Conservation (phyloP, 169 alveolate species). For the Cryptosporidium sp. region DNA sequence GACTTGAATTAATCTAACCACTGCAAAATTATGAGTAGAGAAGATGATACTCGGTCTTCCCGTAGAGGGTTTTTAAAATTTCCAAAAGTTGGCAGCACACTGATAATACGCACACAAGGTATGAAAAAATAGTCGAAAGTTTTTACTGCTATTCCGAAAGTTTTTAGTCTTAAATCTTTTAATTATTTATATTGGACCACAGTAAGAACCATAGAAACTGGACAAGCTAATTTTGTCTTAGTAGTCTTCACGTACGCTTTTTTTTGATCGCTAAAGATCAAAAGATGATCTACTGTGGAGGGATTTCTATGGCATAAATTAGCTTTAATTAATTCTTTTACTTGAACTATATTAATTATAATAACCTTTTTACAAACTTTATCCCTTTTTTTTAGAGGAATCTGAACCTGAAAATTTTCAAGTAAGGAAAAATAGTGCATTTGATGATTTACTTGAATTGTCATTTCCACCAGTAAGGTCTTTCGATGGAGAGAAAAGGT, state of each 20-base stretch:
- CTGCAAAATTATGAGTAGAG: background rate
- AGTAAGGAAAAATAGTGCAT: background rate
- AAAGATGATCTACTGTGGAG: background rate
- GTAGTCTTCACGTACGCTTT: background rate
- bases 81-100: background rate
- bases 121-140: background rate
- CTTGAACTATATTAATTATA: background rate
- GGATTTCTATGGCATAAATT: background rate
- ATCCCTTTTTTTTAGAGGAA: background rate
- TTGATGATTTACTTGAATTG: background rate
- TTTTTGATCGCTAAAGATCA: background rate
- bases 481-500: slow-evolving; percentile 30
- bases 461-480: slow-evolving; percentile 19
- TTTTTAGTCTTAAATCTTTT: background rate
- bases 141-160: background rate
- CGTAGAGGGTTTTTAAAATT: background rate
- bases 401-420: background rate
- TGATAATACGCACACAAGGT: background rate
- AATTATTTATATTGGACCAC: background rate
- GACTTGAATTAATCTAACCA: background rate
- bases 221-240: background rate
- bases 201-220: background rate
- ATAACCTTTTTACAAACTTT: background rate
- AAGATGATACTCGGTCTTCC: background rate
- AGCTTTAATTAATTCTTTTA: background rate